Percentiles rank a stretch among this genome's conserved stretches.
Conservation (phyloP, 768 basidiomycete species). For the Mycena chlorophos region DNA sequence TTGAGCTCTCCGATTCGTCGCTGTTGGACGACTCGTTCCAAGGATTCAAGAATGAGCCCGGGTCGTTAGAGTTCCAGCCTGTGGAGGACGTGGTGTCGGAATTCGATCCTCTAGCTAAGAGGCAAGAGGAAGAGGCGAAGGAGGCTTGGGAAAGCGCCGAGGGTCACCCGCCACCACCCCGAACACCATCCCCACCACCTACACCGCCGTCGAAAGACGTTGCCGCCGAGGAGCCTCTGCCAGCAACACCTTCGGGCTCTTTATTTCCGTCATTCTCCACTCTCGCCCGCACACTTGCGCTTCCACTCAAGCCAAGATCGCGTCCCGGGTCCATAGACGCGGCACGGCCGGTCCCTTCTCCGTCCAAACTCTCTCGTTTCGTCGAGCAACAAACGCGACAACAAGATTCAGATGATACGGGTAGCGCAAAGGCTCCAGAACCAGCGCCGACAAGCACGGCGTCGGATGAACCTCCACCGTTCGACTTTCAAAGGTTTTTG, state of each 20-base stretch:
- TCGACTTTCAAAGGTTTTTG: constrained; percentile 93
- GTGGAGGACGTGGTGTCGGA: constrained; percentile 50
- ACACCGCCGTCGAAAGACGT: constrained; percentile 38
- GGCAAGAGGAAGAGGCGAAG: constrained; percentile 58
- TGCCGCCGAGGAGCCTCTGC: constrained; percentile 20
- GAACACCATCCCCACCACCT: constrained; percentile 40
- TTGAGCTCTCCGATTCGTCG: constrained; percentile 46
- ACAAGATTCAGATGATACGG: constrained; percentile 7
- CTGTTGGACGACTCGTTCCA: constrained; percentile 41
- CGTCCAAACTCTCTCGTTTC: constrained; percentile 55
- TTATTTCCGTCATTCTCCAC: constrained; percentile 66
- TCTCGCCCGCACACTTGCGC: constrained; percentile 63
- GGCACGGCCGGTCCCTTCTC: constrained; percentile 59
- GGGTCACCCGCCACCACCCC: constrained; percentile 56
- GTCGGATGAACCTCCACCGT: constrained; percentile 47
- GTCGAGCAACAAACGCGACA: constrained; percentile 46
- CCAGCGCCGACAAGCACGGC: constrained; percentile 16
- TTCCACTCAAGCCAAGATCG: constrained; percentile 50
- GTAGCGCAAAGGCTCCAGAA: constrained; percentile 19
- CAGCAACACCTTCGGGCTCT: constrained; percentile 36
- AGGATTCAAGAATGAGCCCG: constrained; percentile 33
- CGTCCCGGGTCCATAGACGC: constrained; percentile 63
- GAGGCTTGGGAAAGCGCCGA: constrained; percentile 67
- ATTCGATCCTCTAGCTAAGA: constrained; percentile 66
- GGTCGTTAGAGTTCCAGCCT: constrained; percentile 16